These are phyloP conservation scores for Aegilops sharonensis DNA, from an alignment of 176 grass and related monocot species.

Conservation along the genomic window DNA sequence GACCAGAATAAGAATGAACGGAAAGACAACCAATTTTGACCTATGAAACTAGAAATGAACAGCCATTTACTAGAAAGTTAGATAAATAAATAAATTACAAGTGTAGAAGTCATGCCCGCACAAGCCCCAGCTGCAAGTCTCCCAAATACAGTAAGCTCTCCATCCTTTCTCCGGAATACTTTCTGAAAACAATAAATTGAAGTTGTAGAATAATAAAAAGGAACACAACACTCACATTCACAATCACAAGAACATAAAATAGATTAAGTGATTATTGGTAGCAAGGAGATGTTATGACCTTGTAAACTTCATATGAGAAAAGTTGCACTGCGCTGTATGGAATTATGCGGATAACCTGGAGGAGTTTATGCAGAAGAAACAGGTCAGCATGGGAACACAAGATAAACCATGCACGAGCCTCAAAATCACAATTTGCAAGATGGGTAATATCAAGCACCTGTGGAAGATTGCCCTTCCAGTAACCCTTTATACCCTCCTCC, in stretches of 20 bases:
- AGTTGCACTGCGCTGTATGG: constrained; percentile 92
- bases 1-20: not conserved
- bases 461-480: constrained; percentile 98
- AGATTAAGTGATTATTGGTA: not conserved
- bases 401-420: constrained; percentile 1
- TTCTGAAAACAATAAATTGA: constrained; percentile 52
- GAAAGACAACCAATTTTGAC: not conserved
- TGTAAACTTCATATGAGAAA: constrained; percentile 99
- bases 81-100: constrained; percentile 72
- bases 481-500: constrained; percentile 81
- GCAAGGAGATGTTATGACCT: constrained; percentile 45
- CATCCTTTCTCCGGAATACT: constrained; percentile 80
- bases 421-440: constrained; percentile 14
- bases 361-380: constrained; percentile 34
- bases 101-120: constrained; percentile 99
- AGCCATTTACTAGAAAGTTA: not conserved
- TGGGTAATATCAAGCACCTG: constrained; percentile 52
- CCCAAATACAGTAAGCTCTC: constrained; percentile 84
- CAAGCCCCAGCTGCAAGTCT: constrained; percentile 96
- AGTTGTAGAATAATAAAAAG: constrained; percentile 7
- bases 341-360: constrained; percentile 89
- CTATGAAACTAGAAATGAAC: constrained; percentile 15
- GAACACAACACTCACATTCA: not conserved
- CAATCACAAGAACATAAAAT: constrained; percentile 1
- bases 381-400: constrained; percentile 18